Base-by-base conservation (phyloP, 768 basidiomycete genomes). In the Hericium erinaceus region DNA sequence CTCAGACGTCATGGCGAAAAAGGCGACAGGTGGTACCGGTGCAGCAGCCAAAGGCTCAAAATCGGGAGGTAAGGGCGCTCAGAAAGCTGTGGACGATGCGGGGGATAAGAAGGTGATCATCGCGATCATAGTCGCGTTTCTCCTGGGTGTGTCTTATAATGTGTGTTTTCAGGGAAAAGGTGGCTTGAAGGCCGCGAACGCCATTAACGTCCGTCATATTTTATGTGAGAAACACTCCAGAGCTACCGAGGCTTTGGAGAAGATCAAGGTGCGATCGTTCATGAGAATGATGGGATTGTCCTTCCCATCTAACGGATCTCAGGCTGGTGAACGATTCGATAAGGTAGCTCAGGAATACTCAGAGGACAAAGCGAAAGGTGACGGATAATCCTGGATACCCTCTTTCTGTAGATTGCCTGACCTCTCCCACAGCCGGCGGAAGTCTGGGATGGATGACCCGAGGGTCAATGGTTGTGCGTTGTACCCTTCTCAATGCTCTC, bases 301-400 rank as follows among this genome's bases (percentile, higher is more conserved):
- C 15, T 54, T 26, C n/a, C 28, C 20, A 16, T 50, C 22, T 33
- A 8, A 22, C 15, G 9, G 28, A 46, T 26, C 26, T 26, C 80
- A 81, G 87, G 85, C 81, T 60, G 91, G 91, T 22, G 81, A 87
- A 64, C 72, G 87, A 11, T 93, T 93, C 67, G 87, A 92, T 72
- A 93, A 91, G 69, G 87, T 92, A 38, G 91, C 91, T 5, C 85
- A 91, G 66, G 91, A 92, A 65, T 92, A 89, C 63, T 92, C 92
- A 1, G 90, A 92, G 69, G 91, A 93, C 72, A 93, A 93, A 67
- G 91, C 91, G 6, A 93, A 92, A 78, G 80, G 90, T 87, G 57
- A 20, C 67, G 37, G 9, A 15, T 18, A 8, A 38, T 48, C 4
- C 24, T 57, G 9, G 1, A 33, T 15, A 4, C 49, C 4, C n/a